These are phyloP conservation scores for Solanum ahanhuiri DNA, from an alignment of 257 asterid genomes.

Conservation along the genomic window DNA sequence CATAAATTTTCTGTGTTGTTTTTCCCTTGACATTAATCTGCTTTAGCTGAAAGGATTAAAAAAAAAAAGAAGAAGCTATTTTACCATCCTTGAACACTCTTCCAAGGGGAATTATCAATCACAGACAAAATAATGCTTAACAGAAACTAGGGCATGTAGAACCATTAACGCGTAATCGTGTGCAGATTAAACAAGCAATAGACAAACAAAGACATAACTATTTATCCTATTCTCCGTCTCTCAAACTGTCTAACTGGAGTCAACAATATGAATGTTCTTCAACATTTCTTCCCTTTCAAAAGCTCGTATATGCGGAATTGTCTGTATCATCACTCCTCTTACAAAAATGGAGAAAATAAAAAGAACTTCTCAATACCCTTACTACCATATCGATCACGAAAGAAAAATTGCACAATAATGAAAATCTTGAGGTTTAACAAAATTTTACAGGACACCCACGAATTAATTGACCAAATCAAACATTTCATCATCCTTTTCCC, in stretches of 20 bases:
- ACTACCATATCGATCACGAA: not conserved
- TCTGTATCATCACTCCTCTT: not conserved
- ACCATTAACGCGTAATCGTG: not conserved
- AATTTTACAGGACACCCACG: not conserved
- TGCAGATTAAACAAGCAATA: not conserved
- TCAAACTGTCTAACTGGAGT: not conserved
- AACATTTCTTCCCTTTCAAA: not conserved
- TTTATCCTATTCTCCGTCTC: not conserved
- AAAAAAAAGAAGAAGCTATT: not conserved
- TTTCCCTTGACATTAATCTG: not conserved
- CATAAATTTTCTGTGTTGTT: not conserved
- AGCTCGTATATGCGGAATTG: not conserved
- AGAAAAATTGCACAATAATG: not conserved
- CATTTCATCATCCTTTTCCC: not conserved
- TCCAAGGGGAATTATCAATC: not conserved
- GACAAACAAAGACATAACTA: not conserved
- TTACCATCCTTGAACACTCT: not conserved
- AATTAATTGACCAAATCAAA: not conserved
- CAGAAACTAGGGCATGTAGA: not conserved
- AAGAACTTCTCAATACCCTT: too few relatives aligned
- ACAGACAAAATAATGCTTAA: not conserved
- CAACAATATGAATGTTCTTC: not conserved
- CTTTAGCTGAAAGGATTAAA: not conserved
- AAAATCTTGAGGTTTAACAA: not conserved
- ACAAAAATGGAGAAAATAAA: not conserved